These are phyloP conservation scores for Salix brachista DNA, from an alignment of 345 rosid species.

Conservation along the genomic window DNA sequence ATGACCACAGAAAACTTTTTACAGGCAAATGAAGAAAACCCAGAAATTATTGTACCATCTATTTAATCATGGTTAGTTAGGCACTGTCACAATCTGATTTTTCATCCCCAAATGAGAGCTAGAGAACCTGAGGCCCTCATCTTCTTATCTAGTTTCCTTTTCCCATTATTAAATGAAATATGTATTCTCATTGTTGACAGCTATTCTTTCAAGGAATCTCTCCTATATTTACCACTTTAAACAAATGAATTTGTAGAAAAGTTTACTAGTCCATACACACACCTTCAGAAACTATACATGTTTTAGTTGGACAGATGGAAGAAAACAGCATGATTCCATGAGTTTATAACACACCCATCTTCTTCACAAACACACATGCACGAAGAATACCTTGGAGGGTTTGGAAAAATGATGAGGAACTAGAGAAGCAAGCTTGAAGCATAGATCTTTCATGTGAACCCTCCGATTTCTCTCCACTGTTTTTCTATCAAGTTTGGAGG, in stretches of 20 bases:
- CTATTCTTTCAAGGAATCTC: not conserved
- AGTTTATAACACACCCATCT: not conserved
- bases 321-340: not conserved
- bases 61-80: not conserved
- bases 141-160: not conserved
- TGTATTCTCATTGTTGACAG: not conserved
- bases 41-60: too few relatives aligned
- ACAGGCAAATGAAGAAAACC: too few relatives aligned
- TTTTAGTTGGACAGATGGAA: not conserved
- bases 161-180: not conserved
- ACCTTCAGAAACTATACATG: not conserved
- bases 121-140: not conserved
- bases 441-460: slow-evolving; percentile 48
- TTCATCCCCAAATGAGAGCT: not conserved
- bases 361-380: not conserved
- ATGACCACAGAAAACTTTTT: not conserved
- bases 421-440: slow-evolving; percentile 51
- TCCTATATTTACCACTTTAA: not conserved
- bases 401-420: slow-evolving; percentile 32
- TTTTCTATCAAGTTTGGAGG: slow-evolving; percentile 47
- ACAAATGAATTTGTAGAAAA: not conserved
- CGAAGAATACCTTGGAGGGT: slow-evolving; percentile 35
- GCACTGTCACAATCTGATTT: not conserved
- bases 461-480: slow-evolving; percentile 55
- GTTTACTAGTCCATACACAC: not conserved